Evolutionary conservation across 2,329 filamentous ascomycete genomes (phyloP), one percentile per base, ranked within the genome.

Genomic region (Microdochium nivale): DNA sequence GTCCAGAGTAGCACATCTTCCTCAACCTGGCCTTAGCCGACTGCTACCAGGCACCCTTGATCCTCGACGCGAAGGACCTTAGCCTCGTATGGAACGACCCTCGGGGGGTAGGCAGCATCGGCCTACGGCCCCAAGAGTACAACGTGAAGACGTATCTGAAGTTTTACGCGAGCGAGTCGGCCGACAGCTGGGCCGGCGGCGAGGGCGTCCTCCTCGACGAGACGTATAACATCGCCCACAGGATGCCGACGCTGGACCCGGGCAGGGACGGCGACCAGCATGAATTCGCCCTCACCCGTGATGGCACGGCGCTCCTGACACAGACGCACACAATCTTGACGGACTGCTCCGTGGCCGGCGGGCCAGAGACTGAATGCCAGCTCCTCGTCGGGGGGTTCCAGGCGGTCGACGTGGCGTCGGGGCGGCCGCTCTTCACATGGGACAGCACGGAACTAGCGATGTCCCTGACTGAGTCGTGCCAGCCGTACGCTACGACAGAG

Each of bases 261-360:
- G 58, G 56, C 8, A n/a, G n/a, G n/a, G n/a, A n/a, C n/a, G n/a
- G n/a, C n/a, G 69, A 76, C 51, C 61, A 71, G 44, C 73, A 75
- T 55, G 71, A 74, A 47, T 68, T 75, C 52, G 60, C 62, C 11
- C 58, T 76, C 19, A 75, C 72, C 1, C 52, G 61, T 0, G 59
- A 70, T 48, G 67, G 66, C 33, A 71, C 70, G 0, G 68, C 68
- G 21, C 60, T 76, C 33, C 66, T 75, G 58, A 69, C 68, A 7
- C 68, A 69, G 43, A 75, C 74, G 53, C 63, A 69, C 52, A 60
- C 59, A 25, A 59, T 67, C 9, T 51, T 58, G 3, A 62, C 58
- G 19, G 60, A 70, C 53, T 58, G 65, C 30, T 63, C 59, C 0
- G 47, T 58, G 2, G 56, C 65, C 2, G 67, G 67, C 2, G 69